Conservation (phyloP, 2,329 filamentous ascomycete genomes). For the Thielaviopsis populi region DNA sequence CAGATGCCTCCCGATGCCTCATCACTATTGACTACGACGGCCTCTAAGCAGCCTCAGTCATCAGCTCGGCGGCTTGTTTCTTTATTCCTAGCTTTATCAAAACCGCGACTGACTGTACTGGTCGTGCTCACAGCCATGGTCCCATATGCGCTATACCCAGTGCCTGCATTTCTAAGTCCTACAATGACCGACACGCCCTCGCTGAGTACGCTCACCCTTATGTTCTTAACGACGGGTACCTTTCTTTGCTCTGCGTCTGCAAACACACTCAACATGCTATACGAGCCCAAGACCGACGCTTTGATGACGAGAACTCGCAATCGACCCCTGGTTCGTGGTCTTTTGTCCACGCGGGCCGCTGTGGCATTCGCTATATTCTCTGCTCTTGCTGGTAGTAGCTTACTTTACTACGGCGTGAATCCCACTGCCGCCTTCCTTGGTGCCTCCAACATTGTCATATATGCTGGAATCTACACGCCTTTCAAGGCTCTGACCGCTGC, state of each 20-base stretch:
- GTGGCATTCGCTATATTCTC: constrained; percentile 64
- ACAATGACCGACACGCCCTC: constrained; percentile 55
- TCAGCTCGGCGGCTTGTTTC: constrained; percentile 54
- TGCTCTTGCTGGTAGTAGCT: constrained; percentile 51
- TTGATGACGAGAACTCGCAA: constrained; percentile 90
- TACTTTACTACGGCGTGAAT: constrained; percentile 81
- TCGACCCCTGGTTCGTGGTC: constrained; percentile 66
- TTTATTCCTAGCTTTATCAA: constrained; percentile 80
- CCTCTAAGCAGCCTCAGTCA: constrained; percentile 33
- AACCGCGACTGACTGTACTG: constrained; percentile 81
- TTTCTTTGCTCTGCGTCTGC: constrained; percentile 79
- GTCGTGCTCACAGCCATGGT: constrained; percentile 84
- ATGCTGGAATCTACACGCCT: constrained; percentile 85
- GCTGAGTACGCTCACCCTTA: constrained; percentile 74
- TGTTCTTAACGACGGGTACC: constrained; percentile 83
- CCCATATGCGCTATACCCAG: constrained; percentile 83
- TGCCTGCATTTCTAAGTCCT: constrained; percentile 67
- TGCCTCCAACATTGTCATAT: constrained; percentile 70
- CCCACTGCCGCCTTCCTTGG: constrained; percentile 82
- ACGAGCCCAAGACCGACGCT: constrained; percentile 79
- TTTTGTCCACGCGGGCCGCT: constrained; percentile 58
- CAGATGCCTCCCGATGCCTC: constrained; percentile 37
- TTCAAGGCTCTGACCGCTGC: constrained; percentile 72
- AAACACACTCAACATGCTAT: constrained; percentile 94
- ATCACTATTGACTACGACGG: constrained; percentile 38